Evolutionary conservation across 441 rosid genomes (phyloP), one percentile per base, ranked within the genome.

Genomic region (Arabidopsis hybrid): DNA sequence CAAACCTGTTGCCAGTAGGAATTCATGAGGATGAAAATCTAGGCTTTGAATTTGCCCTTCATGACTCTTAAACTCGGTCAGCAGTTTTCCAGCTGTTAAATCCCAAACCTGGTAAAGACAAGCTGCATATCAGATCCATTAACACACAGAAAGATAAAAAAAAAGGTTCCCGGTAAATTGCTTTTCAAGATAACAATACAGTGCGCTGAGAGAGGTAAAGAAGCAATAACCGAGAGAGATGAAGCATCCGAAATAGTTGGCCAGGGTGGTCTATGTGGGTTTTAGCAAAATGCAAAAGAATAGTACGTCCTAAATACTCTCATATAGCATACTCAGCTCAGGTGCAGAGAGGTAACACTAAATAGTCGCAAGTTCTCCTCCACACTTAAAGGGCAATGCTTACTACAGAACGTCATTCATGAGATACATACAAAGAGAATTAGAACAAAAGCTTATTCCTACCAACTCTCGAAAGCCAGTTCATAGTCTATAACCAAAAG

Each of bases 21-120:
- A 96, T 72, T 96, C 98, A 35, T 90, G 90, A 45, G 99, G 99
- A 85, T 96, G 99, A 72, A 93, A 93, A 85, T 96, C 98, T 80
- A 96, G 83, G 85, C 96, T 85, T 81, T 90, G 95, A 81, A 96
- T 79, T 79, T 89, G 94, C 74, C 99, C 98, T 77, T 93, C 99
- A 60, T 93, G 98, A 77, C 71, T 71, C 85, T 93, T 96, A 79
- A 96, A 93, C 79, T 96, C 98, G 53, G 92, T 97, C 88, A 93
- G 73, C 78, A 96, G 71, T 83, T 96, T 96, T 74, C 99, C 99
- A 79, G 99, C 99, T 69, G 99, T 96, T 83, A 96, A 86, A 83
- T 96, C 99, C 99, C 99, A 96, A 13, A 96, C 86, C 99, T 96
- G 79, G 74, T 67, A 13, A 63, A 71, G 13, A 62, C 53, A 64